Conservation (phyloP, 352 stramenopile genomes). For the Phytophthora podocarpi region DNA sequence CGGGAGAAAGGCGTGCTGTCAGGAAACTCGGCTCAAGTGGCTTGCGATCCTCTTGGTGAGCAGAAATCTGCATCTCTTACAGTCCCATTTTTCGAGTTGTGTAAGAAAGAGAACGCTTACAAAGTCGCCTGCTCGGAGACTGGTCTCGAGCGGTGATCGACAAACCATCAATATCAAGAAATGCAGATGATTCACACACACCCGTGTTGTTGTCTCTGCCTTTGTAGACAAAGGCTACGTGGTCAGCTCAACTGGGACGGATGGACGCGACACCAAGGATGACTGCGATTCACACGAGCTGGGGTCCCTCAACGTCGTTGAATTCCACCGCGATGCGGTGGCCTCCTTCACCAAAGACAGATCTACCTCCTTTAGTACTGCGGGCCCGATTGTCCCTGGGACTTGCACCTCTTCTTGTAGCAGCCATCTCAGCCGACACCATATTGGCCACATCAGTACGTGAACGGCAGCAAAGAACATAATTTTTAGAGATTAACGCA, state of each 20-base stretch:
- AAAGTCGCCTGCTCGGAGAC: conserved; percentile 31
- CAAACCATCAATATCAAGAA: conserved; percentile 34
- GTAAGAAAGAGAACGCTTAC: conserved; percentile 44
- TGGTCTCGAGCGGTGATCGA: conserved; percentile 14
- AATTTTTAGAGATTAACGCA: no score
- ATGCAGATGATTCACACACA: conserved; percentile 25
- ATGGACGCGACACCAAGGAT: conserved; percentile 20
- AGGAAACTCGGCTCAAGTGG: conserved; percentile 48
- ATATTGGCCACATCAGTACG: not conserved
- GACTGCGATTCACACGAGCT: conserved; percentile 19
- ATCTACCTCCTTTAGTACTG: conserved; percentile 22
- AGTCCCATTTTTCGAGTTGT: conserved; percentile 31
- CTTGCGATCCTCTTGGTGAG: conserved; percentile 32
- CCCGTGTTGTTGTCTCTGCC: conserved; percentile 25
- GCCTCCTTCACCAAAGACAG: conserved; percentile 29
- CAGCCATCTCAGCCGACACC: not conserved
- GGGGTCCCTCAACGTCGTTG: conserved; percentile 24
- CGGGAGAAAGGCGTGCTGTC: conserved; percentile 61
- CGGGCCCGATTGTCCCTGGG: conserved; percentile 12
- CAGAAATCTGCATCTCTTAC: conserved; percentile 10
- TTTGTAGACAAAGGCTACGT: conserved; percentile 47
- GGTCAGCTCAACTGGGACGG: conserved; percentile 52
- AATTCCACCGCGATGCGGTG: conserved; percentile 25
- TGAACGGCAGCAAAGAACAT: no score
- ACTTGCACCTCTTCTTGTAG: conserved; percentile 5